Percentiles rank a stretch among this genome's conserved stretches.
Conservation (phyloP, 306 rosid genomes). For the Vigna trinervia region DNA sequence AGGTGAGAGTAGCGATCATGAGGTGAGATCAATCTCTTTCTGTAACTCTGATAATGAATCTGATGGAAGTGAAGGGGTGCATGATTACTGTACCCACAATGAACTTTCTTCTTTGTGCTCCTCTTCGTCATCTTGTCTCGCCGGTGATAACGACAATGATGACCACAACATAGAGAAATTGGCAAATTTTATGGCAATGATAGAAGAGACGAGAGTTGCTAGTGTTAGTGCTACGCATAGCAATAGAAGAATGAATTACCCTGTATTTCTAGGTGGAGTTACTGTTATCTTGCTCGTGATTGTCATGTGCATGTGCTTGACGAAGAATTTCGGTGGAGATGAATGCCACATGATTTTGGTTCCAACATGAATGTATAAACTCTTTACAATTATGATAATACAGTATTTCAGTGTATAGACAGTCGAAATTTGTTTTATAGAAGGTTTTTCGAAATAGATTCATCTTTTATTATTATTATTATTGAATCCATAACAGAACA, state of each 20-base stretch:
- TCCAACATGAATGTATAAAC: conserved; percentile 47
- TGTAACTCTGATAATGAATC: conserved; percentile 9
- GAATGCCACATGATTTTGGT: conserved; percentile 35
- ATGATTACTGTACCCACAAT: not conserved
- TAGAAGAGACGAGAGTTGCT: not conserved
- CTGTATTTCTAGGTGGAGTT: conserved; percentile 36
- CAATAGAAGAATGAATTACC: conserved; percentile 30
- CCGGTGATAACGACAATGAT: conserved; percentile 5
- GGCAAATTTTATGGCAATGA: not conserved
- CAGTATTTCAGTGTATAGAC: not conserved
- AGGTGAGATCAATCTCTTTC: conserved; percentile 52
- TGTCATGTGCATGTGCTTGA: conserved; percentile 41
- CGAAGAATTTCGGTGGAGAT: conserved; percentile 34
- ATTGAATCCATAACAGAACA: not conserved
- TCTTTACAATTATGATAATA: not conserved
- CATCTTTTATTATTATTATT: not conserved
- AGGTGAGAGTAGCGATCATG: conserved; percentile 26
- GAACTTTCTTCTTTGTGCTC: not conserved
- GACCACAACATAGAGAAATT: not conserved
- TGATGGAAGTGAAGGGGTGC: conserved; percentile 31
- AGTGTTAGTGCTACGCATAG: not conserved
- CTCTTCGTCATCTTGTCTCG: conserved; percentile 33
- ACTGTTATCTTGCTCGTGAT: conserved; percentile 42
- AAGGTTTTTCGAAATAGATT: not conserved
- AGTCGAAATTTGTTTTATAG: not conserved